These are phyloP conservation scores for Cubamyces sp. DNA, from an alignment of 768 basidiomycete species.

Conservation along the genomic window DNA sequence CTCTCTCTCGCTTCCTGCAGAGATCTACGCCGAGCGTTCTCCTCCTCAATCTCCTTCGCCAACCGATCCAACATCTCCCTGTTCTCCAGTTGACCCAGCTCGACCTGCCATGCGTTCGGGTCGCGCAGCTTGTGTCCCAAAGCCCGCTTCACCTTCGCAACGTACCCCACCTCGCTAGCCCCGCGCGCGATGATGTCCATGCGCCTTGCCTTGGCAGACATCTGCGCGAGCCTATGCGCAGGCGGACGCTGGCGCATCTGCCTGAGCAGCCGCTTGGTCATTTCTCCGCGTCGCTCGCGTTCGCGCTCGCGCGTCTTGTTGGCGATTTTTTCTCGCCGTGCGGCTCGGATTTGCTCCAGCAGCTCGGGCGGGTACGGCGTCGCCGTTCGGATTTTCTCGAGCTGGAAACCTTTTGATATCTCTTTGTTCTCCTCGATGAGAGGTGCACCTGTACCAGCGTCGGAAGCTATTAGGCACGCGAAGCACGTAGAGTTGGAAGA, in stretches of 20 bases:
- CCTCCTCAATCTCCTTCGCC: slow-evolving; percentile 35
- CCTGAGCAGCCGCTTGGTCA: slow-evolving; percentile 49
- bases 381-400: slow-evolving; percentile 46
- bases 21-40: slow-evolving; percentile 33
- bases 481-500: not conserved
- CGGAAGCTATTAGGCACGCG: not conserved
- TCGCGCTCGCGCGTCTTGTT: slow-evolving; percentile 68
- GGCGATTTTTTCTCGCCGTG: slow-evolving; percentile 59
- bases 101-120: slow-evolving; percentile 39
- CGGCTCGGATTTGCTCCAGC: slow-evolving; percentile 52
- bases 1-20: not conserved
- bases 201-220: slow-evolving; percentile 51
- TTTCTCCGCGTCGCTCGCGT: slow-evolving; percentile 68
- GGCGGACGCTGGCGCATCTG: slow-evolving; percentile 64
- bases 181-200: slow-evolving; percentile 55
- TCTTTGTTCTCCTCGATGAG: slow-evolving; percentile 36
- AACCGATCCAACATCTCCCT: slow-evolving; percentile 33
- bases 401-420: slow-evolving; percentile 41
- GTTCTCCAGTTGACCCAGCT: slow-evolving; percentile 37
- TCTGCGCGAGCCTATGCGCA: slow-evolving; percentile 55
- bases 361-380: slow-evolving; percentile 54
- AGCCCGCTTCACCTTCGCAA: slow-evolving; percentile 61
- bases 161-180: slow-evolving; percentile 71
- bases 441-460: slow-evolving; percentile 39
- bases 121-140: slow-evolving; percentile 54